Evolutionary conservation across 2,329 filamentous ascomycete genomes (phyloP).

Genomic region (Hypoxylon sp.): DNA sequence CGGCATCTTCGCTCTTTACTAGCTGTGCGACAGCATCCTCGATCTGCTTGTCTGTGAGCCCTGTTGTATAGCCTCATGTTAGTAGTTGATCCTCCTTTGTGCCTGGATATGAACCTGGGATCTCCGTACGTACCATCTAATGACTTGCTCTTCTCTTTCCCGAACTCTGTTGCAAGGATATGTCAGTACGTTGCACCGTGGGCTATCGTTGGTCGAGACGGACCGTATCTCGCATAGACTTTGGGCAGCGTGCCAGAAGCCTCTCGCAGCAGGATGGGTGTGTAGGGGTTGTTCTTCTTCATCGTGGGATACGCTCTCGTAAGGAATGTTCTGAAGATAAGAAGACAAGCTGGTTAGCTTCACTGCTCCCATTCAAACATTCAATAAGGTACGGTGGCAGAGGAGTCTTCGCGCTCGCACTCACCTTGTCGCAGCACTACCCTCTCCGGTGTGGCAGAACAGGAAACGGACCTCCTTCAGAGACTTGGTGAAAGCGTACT

Average conservation of each 20-base stretch:
- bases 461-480: slow-evolving; percentile 97
- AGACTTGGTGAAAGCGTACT: slow-evolving; percentile 89
- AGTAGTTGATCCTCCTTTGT: neutral
- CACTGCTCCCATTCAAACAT: neutral
- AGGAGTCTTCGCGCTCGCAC: slow-evolving; percentile 48
- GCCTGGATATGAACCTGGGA: too few relatives aligned
- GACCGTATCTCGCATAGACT: slow-evolving; percentile 94
- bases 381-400: neutral
- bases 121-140: slow-evolving; percentile 59
- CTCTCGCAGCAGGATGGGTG: slow-evolving; percentile 94
- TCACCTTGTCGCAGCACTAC: slow-evolving; percentile 90
- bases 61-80: slow-evolving; percentile 45
- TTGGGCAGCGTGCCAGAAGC: slow-evolving; percentile 85
- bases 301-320: slow-evolving; percentile 94
- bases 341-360: slow-evolving; percentile 34
- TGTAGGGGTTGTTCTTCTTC: slow-evolving; percentile 98
- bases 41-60: slow-evolving; percentile 71
- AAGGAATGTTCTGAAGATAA: slow-evolving; percentile 79
- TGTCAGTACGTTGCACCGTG: slow-evolving; percentile 40
- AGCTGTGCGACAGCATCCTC: slow-evolving; percentile 69
- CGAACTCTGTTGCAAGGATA: slow-evolving; percentile 59
- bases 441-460: slow-evolving; percentile 94
- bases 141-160: slow-evolving; percentile 68
- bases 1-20: slow-evolving; percentile 59
- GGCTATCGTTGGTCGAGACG: slow-evolving; percentile 49